Evolutionary conservation across 441 rosid species (phyloP), one percentile per base, ranked within the genome.

Genomic region (Jatropha podagrica): DNA sequence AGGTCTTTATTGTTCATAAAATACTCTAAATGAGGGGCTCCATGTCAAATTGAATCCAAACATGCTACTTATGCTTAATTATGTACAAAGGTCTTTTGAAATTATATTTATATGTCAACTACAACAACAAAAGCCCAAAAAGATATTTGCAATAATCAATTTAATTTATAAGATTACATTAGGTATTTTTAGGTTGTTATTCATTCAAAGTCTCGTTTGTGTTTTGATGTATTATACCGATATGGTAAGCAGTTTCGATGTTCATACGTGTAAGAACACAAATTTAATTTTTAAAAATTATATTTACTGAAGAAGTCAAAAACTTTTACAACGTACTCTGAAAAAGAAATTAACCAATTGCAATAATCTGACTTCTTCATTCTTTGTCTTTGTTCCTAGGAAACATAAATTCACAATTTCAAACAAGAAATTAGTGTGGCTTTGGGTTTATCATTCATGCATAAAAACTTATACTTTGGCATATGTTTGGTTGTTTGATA

Each of bases 381-480:
- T 15, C 40, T 60, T 60, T 23, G 38, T 60, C 10, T 13, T 23
- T 37, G 42, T 32, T 62, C 44, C 66, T 37, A 15, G 23, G 41
- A 37, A 6, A 14, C 23, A 37, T 37, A 15, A 37, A 42, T 62
- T 62, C n/a, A 20, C 37, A 61, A 32, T 15, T 61, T 27, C 65
- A 60, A 60, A 60, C 37, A 60, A 27, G 15, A 60, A 13, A 26
- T 12, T 0, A 9, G 14, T 42, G 11, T n/a, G 32, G n/a, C 69
- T 65, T 65, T 65, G 69, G 51, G 42, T 42, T 65, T 42, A n/a
- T 40, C 68, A 64, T 17, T 40, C 64, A n/a, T 18, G n/a, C n/a
- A 32, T 32, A 32, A 52, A 52, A 14, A 27, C 13, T 27, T 11
- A 10, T 4, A 32, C 15, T 13, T 12, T 61, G 32, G 17, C n/a